Conservation (phyloP, 2,329 filamentous ascomycete species). For the Trichoderma polysporum region DNA sequence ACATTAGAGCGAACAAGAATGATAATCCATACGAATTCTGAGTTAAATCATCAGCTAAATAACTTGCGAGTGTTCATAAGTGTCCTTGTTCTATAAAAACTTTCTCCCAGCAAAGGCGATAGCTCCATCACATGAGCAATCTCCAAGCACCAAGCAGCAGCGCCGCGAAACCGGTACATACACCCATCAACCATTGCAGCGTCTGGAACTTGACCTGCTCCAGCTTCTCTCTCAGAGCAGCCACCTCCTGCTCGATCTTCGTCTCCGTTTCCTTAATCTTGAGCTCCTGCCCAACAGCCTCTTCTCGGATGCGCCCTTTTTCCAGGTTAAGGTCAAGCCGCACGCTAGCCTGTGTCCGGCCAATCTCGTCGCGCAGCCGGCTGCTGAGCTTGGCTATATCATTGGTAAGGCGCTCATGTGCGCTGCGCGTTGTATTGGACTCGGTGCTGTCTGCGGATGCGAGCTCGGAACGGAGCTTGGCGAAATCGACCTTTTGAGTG, state of each 20-base stretch:
- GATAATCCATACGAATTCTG: background rate
- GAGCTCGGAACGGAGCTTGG: constrained; percentile 92
- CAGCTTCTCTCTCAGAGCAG: constrained; percentile 82
- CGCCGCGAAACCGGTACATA: constrained; percentile 66
- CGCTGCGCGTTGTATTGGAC: constrained; percentile 79
- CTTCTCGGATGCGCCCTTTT: constrained; percentile 93
- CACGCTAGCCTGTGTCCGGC: constrained; percentile 89
- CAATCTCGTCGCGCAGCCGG: constrained; percentile 87
- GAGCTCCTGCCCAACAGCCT: constrained; percentile 93
- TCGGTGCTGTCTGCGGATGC: constrained; percentile 90
- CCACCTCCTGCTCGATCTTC: constrained; percentile 96
- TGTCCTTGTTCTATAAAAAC: background rate
- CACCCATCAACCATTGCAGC: constrained; percentile 95
- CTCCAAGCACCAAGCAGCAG: constrained; percentile 69
- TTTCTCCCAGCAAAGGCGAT: background rate
- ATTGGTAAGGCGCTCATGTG: constrained; percentile 89
- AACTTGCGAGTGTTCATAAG: background rate
- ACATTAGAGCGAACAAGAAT: background rate
- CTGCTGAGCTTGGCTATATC: constrained; percentile 93
- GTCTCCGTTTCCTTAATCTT: constrained; percentile 99
- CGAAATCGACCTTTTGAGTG: constrained; percentile 94
- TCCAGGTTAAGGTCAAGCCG: constrained; percentile 91
- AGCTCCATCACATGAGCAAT: constrained; percentile 56
- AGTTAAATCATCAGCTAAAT: background rate
- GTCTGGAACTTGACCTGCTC: constrained; percentile 98